A percentile compares a stretch with the other conserved stretches of the same genome.
Evolutionary conservation across 768 basidiomycete genomes (phyloP).

Genomic region (Wakefieldia striispora): DNA sequence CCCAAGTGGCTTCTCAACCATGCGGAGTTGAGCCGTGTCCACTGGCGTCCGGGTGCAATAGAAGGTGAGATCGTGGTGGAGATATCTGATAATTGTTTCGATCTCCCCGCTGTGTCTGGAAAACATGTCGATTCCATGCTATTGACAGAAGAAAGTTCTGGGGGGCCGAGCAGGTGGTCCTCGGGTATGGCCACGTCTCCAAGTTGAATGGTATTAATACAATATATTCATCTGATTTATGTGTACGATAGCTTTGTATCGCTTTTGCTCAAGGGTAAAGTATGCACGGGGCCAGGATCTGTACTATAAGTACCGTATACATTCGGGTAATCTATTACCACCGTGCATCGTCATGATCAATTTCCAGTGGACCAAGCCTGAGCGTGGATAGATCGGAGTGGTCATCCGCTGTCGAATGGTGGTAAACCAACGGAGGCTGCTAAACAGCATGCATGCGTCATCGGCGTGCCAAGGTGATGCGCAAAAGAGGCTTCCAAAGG

Average conservation of each 20-base stretch:
- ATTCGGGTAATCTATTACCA: not conserved
- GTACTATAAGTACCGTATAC: not conserved
- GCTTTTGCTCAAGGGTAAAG: not conserved
- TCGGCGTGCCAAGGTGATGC: too few relatives aligned
- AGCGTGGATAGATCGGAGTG: too few relatives aligned
- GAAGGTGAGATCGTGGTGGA: conserved; percentile 37
- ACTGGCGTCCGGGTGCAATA: conserved; percentile 34
- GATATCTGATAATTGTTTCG: not conserved
- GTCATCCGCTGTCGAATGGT: too few relatives aligned
- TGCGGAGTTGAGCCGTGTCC: conserved; percentile 44
- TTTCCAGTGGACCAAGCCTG: too few relatives aligned
- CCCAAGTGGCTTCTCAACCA: conserved; percentile 44
- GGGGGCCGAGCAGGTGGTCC: not conserved
- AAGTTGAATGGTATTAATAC: not conserved
- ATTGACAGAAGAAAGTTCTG: too few relatives aligned
- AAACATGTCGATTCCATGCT: not conserved
- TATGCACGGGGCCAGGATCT: too few relatives aligned
- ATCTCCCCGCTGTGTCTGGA: not conserved
- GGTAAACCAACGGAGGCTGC: too few relatives aligned
- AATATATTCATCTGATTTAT: not conserved
- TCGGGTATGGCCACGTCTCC: not conserved
- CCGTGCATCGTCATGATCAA: too few relatives aligned
- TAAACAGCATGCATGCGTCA: too few relatives aligned
- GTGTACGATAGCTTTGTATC: not conserved
- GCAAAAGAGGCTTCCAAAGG: too few relatives aligned